phyloP scores from a whole-genome alignment of 2,329 filamentous ascomycete genomes.

The Epichloe brachyelytri region DNA sequence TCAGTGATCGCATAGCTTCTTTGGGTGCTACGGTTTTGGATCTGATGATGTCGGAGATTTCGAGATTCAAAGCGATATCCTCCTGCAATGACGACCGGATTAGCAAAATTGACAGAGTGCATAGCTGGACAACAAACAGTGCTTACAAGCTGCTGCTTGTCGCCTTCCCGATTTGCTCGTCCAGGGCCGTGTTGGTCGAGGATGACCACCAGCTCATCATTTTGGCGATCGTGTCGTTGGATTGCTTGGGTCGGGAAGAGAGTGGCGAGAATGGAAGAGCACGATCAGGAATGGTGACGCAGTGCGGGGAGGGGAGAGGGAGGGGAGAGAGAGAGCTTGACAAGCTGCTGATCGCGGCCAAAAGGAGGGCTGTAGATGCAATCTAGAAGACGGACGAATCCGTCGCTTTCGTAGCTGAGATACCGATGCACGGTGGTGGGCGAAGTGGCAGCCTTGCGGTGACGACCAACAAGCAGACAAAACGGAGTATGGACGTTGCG shows the following conservation, averaged over 20 bases:
- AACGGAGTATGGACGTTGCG: neutral
- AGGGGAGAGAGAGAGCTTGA: neutral
- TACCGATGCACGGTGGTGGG: neutral
- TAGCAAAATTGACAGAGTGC: neutral
- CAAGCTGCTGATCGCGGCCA: neutral
- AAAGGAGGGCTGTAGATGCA: neutral
- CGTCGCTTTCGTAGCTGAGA: neutral
- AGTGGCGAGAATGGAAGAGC: neutral
- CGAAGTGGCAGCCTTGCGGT: neutral
- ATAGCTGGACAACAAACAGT: constrained; percentile 2
- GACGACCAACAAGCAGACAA: neutral
- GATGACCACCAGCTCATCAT: constrained; percentile 97
- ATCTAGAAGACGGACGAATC: neutral
- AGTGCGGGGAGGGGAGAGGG: neutral
- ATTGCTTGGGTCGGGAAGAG: neutral
- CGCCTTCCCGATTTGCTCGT: constrained; percentile 93
- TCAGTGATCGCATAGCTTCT: constrained; percentile 94
- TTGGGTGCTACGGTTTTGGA: constrained; percentile 96
- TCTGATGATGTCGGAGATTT: constrained; percentile 94
- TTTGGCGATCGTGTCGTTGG: constrained; percentile 8
- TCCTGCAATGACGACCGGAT: constrained; percentile 42
- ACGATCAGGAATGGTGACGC: neutral
- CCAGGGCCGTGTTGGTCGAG: constrained; percentile 77
- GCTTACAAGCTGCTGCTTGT: constrained; percentile 84
- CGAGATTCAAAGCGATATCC: constrained; percentile 92